phyloP scores from a whole-genome alignment of 306 rosid species.

The Gastrolobium villosum region DNA sequence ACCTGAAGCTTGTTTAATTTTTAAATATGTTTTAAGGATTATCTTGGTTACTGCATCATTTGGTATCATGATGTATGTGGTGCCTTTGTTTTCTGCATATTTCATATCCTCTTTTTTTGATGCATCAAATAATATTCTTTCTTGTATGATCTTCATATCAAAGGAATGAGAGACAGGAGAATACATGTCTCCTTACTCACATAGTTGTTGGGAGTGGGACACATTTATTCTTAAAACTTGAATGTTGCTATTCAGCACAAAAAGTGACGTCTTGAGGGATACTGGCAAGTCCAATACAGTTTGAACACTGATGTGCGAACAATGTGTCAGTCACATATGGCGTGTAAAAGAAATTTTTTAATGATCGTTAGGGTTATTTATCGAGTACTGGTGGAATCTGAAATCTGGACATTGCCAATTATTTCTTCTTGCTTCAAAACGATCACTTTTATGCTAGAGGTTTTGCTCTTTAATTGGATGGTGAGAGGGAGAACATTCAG shows the following conservation, averaged over 20 bases:
- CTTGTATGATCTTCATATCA: background rate
- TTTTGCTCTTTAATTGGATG: constrained; percentile 4
- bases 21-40: background rate
- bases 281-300: constrained; percentile 5
- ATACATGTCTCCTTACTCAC: constrained; percentile 9
- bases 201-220: constrained; percentile 25
- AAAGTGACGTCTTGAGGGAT: constrained; percentile 13
- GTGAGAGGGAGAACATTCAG: constrained; percentile 16
- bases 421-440: constrained; percentile 15
- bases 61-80: constrained; percentile 28
- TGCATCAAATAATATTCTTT: constrained; percentile 17
- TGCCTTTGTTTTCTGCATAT: constrained; percentile 21
- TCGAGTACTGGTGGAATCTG: constrained; percentile 10
- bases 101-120: constrained; percentile 24
- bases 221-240: constrained; percentile 15
- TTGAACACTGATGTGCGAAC: background rate
- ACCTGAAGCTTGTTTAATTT: constrained; percentile 11
- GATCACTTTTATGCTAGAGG: background rate
- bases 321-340: background rate
- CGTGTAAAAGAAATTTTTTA: constrained; percentile 6
- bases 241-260: constrained; percentile 8
- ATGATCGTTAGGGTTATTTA: background rate
- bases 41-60: constrained; percentile 33
- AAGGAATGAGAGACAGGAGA: constrained; percentile 16
- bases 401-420: background rate